Conservation (phyloP, 176 grass and related monocot species). For the Themeda triandra region DNA sequence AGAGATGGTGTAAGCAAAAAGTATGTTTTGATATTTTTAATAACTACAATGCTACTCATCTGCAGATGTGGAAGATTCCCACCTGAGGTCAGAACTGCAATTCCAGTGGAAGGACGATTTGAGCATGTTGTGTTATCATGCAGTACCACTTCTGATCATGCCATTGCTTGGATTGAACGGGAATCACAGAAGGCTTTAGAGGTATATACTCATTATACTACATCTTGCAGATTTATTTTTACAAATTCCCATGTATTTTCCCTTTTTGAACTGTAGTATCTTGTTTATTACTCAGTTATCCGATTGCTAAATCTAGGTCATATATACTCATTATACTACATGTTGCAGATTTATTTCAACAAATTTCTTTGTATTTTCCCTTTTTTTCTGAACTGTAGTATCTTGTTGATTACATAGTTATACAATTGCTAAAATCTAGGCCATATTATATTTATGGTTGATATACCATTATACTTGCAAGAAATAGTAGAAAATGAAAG, state of each 20-base stretch:
- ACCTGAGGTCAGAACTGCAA: slow-evolving; percentile 89
- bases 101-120: slow-evolving; percentile 94
- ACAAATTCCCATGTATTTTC: background rate
- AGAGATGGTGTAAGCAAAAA: background rate
- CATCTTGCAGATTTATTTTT: slow-evolving; percentile 11
- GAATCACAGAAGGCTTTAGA: slow-evolving; percentile 84
- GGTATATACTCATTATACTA: slow-evolving; percentile 30
- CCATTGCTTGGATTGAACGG: slow-evolving; percentile 86
- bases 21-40: background rate
- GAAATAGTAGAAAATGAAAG: background rate
- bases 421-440: slow-evolving; percentile 4
- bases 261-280: background rate
- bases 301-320: background rate
- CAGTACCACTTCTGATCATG: slow-evolving; percentile 95
- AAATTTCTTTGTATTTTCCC: background rate
- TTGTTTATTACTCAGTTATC: background rate
- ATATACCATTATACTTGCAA: background rate
- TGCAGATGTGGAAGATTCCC: slow-evolving; percentile 92
- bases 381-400: background rate
- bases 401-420: background rate
- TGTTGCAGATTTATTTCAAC: slow-evolving; percentile 10
- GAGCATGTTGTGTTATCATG: slow-evolving; percentile 98
- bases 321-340: background rate
- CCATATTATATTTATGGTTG: slow-evolving; percentile 4
- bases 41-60: background rate